Conservation (phyloP, 352 stramenopile genomes). For the Phytophthora niederhauseri region DNA sequence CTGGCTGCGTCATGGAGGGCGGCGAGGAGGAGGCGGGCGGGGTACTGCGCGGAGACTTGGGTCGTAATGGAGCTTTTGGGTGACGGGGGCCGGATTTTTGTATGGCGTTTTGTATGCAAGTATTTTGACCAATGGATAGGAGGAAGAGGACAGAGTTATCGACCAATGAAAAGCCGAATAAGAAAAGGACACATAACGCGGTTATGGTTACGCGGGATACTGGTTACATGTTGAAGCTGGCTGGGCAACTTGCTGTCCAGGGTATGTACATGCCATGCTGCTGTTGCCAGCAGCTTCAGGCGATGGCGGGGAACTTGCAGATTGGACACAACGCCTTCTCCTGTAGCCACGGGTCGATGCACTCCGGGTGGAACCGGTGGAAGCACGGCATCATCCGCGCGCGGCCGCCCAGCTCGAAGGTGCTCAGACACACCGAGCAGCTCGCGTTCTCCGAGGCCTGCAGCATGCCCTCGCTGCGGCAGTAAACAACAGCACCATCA, state of each 20-base stretch:
- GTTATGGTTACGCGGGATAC: conserved; percentile 17
- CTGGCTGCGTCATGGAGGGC: conserved; percentile 36
- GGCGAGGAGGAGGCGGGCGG: background rate
- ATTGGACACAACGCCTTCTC: conserved; percentile 74
- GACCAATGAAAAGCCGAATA: conserved; percentile 15
- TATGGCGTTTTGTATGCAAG: conserved; percentile 9
- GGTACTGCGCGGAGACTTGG: background rate
- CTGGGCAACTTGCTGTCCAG: background rate
- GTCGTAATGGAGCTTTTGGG: conserved; percentile 1
- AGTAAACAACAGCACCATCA: background rate
- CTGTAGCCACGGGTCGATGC: conserved; percentile 82
- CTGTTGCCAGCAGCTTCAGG: conserved; percentile 30
- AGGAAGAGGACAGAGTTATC: background rate
- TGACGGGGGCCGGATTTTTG: background rate
- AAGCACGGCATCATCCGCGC: conserved; percentile 82
- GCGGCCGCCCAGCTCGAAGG: conserved; percentile 43
- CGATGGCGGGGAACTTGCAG: conserved; percentile 79
- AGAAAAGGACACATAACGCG: background rate
- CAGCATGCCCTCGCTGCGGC: conserved; percentile 65
- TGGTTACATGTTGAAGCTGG: conserved; percentile 16
- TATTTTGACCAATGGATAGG: conserved; percentile 11
- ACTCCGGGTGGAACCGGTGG: conserved; percentile 75
- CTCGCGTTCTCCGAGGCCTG: conserved; percentile 50
- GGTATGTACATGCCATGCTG: background rate
- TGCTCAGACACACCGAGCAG: conserved; percentile 73